A percentile compares a stretch with the other conserved stretches of the same genome.
These are phyloP conservation scores for Pseudevernia furfuracea DNA, from an alignment of 495 filamentous ascomycete species.

Conservation along the genomic window DNA sequence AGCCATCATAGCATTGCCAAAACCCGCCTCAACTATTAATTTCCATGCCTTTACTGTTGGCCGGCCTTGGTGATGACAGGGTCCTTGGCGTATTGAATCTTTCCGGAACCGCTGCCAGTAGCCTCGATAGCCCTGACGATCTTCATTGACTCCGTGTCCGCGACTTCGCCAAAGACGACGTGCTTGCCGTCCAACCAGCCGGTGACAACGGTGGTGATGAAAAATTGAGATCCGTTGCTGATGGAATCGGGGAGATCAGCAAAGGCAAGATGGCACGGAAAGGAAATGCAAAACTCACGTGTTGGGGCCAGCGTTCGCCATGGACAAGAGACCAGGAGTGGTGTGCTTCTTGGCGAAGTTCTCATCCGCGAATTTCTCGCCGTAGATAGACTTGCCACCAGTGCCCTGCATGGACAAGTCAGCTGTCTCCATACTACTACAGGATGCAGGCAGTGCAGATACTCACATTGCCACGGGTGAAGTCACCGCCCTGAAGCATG, in stretches of 20 bases:
- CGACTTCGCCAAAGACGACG: conserved; percentile 95
- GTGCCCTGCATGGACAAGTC: conserved; percentile 48
- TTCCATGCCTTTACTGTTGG: conserved; percentile 37
- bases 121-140: conserved; percentile 70
- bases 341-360: conserved; percentile 83
- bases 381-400: conserved; percentile 94
- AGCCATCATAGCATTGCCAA: background rate
- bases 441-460: background rate
- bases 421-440: background rate
- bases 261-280: background rate
- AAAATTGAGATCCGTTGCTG: conserved; percentile 98
- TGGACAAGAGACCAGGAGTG: conserved; percentile 82
- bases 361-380: conserved; percentile 95
- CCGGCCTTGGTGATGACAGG: conserved; percentile 60
- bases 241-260: conserved; percentile 20
- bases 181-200: conserved; percentile 94
- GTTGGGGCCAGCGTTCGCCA: conserved; percentile 92
- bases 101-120: conserved; percentile 54
- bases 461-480: conserved; percentile 83
- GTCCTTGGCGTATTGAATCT: conserved; percentile 54
- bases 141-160: conserved; percentile 51
- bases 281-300: conserved; percentile 46
- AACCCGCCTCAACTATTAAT: background rate
- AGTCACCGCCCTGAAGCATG: conserved; percentile 99
- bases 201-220: conserved; percentile 89